Conservation (phyloP, 2,329 filamentous ascomycete species). For the Dryadomyces quercus-mongolicae region DNA sequence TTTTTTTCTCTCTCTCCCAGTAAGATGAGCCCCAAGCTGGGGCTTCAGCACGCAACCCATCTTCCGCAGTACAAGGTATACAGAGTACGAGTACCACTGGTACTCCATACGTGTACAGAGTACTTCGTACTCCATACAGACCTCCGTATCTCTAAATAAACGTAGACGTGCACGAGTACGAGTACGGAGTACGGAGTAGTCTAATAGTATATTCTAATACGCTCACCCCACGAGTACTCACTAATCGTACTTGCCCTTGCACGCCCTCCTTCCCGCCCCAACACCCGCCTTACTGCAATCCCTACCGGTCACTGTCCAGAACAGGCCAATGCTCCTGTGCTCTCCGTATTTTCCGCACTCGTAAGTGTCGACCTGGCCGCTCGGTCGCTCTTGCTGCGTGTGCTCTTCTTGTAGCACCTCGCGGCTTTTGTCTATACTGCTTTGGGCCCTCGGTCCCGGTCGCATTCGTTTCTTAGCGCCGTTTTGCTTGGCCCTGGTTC, state of each 20-base stretch:
- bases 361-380: background rate
- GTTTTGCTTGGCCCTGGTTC: background rate
- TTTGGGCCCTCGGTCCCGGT: constrained; percentile 4
- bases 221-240: background rate
- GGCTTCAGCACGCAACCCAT: too few species aligned
- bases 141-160: too few species aligned
- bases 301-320: background rate
- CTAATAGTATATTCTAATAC: background rate
- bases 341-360: background rate
- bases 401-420: background rate
- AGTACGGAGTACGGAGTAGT: too few species aligned
- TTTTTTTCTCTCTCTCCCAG: too few species aligned
- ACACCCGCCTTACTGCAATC: background rate
- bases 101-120: too few species aligned
- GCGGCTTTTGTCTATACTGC: background rate
- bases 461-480: background rate
- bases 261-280: background rate
- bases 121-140: too few species aligned
- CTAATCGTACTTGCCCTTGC: too few species aligned
- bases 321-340: background rate
- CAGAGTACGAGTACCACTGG: too few species aligned
- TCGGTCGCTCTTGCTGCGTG: background rate
- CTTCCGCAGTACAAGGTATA: too few species aligned
- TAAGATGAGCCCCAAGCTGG: too few species aligned
- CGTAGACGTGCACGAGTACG: too few species aligned